These are phyloP conservation scores for Trametes cingulata DNA, from an alignment of 768 basidiomycete genomes.

Conservation along the genomic window DNA sequence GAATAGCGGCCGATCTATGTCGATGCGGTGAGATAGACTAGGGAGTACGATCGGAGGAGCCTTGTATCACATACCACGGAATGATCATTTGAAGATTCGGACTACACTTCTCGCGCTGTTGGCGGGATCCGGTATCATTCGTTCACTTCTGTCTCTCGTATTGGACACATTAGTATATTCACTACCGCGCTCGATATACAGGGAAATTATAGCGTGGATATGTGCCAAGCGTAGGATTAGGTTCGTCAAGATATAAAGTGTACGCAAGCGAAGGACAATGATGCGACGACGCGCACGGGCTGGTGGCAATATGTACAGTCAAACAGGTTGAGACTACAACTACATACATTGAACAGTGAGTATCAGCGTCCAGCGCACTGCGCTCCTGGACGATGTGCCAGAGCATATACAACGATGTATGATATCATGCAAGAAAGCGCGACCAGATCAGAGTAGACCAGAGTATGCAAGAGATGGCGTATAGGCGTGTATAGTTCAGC, in stretches of 20 bases:
- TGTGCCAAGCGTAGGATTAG: no score
- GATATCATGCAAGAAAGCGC: conserved; percentile 15
- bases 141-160: no score
- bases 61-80: conserved; percentile 17
- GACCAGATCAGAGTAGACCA: neutral
- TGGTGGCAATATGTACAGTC: conserved; percentile 2
- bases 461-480: neutral
- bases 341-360: conserved; percentile 2
- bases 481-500: neutral
- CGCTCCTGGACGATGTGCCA: neutral
- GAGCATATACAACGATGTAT: neutral
- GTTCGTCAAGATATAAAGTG: no score
- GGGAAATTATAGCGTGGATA: no score
- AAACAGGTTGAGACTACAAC: neutral
- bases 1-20: conserved; percentile 22
- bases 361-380: neutral
- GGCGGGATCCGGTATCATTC: no score
- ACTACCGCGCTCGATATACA: no score
- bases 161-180: no score
- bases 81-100: neutral
- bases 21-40: conserved; percentile 6
- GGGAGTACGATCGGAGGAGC: neutral
- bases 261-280: neutral
- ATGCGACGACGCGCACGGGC: neutral
- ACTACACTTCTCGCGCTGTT: no score